phyloP scores from a whole-genome alignment of 805 yeast genomes.

The Cyberlindnera maritima region DNA sequence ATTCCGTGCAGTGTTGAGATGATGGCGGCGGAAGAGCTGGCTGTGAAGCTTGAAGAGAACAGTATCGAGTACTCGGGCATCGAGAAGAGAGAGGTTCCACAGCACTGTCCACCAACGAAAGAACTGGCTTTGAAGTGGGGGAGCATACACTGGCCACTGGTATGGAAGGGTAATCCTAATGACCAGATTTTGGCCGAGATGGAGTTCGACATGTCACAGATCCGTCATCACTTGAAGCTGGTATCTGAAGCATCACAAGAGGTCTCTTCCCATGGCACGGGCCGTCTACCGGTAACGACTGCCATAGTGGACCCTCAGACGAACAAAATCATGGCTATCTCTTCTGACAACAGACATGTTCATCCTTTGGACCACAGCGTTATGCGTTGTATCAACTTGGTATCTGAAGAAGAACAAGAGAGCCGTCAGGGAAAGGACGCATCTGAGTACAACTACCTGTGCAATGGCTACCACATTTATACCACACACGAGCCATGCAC shows the following conservation, averaged over 20 bases:
- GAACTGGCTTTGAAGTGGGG: constrained; percentile 71
- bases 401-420: constrained; percentile 54
- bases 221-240: constrained; percentile 31
- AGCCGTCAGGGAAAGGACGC: constrained; percentile 31
- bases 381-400: constrained; percentile 63
- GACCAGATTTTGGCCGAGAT: constrained; percentile 64
- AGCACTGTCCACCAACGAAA: constrained; percentile 63
- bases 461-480: constrained; percentile 73
- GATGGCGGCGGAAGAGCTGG: constrained; percentile 28
- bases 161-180: constrained; percentile 92
- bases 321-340: constrained; percentile 37
- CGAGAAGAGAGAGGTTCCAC: constrained; percentile 45
- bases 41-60: constrained; percentile 14
- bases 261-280: constrained; percentile 19
- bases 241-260: constrained; percentile 31
- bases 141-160: constrained; percentile 71
- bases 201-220: constrained; percentile 44
- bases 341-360: constrained; percentile 38
- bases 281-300: constrained; percentile 48
- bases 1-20: constrained; percentile 42
- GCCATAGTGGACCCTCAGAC: constrained; percentile 59
- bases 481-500: constrained; percentile 95
- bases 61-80: constrained; percentile 24
- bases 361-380: constrained; percentile 72
- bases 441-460: constrained; percentile 48